A percentile compares a stretch with the other conserved stretches of the same genome.
Evolutionary conservation across 2,329 filamentous ascomycete genomes (phyloP).

Genomic region (Lachnum nothofagi): DNA sequence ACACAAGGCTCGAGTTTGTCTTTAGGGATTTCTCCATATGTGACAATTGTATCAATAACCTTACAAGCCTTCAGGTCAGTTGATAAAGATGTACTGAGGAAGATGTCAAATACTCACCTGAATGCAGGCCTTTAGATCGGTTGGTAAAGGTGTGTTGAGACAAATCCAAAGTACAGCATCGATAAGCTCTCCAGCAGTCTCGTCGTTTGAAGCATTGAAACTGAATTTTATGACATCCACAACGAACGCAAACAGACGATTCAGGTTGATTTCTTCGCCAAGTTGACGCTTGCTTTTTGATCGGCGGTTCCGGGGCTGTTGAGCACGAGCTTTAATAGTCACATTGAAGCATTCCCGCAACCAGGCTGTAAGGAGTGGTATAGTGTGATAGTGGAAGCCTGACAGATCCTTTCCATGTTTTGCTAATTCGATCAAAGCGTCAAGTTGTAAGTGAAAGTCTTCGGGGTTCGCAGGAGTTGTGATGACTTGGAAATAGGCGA

Average conservation of each 20-base stretch:
- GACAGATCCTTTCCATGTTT: conserved; percentile 56
- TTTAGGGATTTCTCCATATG: conserved; percentile 63
- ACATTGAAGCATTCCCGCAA: conserved; percentile 51
- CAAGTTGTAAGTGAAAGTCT: conserved; percentile 63
- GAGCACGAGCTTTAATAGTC: conserved; percentile 48
- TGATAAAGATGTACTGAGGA: no score
- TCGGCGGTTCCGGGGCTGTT: conserved; percentile 39
- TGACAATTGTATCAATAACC: conserved; percentile 66
- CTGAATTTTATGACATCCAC: conserved; percentile 71
- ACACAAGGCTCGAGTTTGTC: conserved; percentile 60
- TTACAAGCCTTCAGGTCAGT: conserved; percentile 61
- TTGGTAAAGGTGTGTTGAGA: conserved; percentile 57
- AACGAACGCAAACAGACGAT: conserved; percentile 60
- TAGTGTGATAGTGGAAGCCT: conserved; percentile 63
- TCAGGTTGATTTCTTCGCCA: conserved; percentile 57
- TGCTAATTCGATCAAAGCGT: conserved; percentile 56
- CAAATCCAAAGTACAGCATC: conserved; percentile 61
- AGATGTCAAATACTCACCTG: no score
- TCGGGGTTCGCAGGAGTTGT: conserved; percentile 51
- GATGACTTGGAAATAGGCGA: conserved; percentile 60
- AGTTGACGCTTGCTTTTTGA: conserved; percentile 37
- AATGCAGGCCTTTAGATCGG: conserved; percentile 59
- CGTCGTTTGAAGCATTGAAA: conserved; percentile 61
- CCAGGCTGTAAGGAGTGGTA: conserved; percentile 59
- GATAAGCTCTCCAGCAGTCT: conserved; percentile 57